Evolutionary conservation across 345 rosid genomes (phyloP), one percentile per base, ranked within the genome.

Genomic region (Heritiera littoralis): DNA sequence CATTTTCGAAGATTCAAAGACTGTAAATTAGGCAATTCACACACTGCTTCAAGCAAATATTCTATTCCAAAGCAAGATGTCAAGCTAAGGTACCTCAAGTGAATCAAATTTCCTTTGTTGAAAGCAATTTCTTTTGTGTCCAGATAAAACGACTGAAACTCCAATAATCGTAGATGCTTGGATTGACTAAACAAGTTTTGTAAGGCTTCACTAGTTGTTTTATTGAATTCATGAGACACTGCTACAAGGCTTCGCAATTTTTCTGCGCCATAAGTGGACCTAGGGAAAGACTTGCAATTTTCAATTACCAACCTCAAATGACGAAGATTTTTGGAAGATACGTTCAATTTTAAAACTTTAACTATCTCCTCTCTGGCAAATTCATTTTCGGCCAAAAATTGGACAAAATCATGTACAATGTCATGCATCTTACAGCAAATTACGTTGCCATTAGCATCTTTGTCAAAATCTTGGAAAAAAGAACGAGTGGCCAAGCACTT

Each of bases 401-500:
- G 51, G 49, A 38, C 32, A 28, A 74, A 58, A 32, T 74, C 54
- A 58, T 38, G 35, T 5, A 72, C 46, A 5, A 58, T 41, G n/a
- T 60, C 65, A 45, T 74, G 66, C 77, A 72, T 72, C 18, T 15
- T 72, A 51, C 77, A 40, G 2, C 1, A 10, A 6, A 23, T 1
- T 23, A 20, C 10, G 35, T 30, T n/a, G 5, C 48, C 67, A 6
- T 11, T 2, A 10, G 5, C 17, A 58, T 58, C 77, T 18, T 41
- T 11, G 3, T 40, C 7, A 11, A 74, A 74, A 45, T 74, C 77
- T 3, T 74, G 77, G 7, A 41, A 74, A 43, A 74, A 74, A 41
- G 54, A 41, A 20, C 30, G 54, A 2, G 8, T 7, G 15, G 64
- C 77, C 6, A 74, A 60, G 54, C 32, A 56, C 5, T 41, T 41